Conservation (phyloP, 371 early-diverging fungal species). For the Synchytrium microbalum region DNA sequence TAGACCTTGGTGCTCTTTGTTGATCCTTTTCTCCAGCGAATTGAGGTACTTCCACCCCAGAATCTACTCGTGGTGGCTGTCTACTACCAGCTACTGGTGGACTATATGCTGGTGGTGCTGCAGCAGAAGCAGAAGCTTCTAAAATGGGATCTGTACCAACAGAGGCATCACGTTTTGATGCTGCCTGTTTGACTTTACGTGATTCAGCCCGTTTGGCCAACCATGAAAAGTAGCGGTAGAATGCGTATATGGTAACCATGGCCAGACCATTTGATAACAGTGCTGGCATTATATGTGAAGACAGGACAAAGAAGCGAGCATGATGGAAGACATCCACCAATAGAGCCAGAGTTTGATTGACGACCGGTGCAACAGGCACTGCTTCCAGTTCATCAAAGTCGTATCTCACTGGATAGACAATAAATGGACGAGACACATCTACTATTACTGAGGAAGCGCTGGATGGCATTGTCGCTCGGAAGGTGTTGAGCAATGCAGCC, state of each 20-base stretch:
- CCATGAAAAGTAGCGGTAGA: constrained; percentile 8
- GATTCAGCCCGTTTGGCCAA: constrained; percentile 3
- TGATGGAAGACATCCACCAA: background rate
- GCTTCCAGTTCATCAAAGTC: constrained; percentile 5
- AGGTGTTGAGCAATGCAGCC: background rate
- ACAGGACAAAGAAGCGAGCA: background rate
- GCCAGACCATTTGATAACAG: constrained; percentile 5
- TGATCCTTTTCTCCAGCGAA: background rate
- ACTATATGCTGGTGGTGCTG: constrained; percentile 4
- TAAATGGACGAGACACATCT: constrained; percentile 50
- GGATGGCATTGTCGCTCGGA: background rate
- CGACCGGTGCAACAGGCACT: background rate
- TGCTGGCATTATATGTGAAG: constrained; percentile 4
- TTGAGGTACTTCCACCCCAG: background rate
- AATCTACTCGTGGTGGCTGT: background rate
- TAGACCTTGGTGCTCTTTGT: constrained; percentile 31
- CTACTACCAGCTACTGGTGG: background rate
- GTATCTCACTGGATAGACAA: constrained; percentile 16
- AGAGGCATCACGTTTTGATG: background rate
- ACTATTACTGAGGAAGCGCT: constrained; percentile 32
- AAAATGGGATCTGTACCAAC: background rate
- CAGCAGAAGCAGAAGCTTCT: background rate
- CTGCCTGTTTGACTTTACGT: background rate
- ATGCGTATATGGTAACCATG: constrained; percentile 1
- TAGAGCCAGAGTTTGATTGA: background rate